Conservation (phyloP, 805 yeast genomes). For the Suhomyces sp. region DNA sequence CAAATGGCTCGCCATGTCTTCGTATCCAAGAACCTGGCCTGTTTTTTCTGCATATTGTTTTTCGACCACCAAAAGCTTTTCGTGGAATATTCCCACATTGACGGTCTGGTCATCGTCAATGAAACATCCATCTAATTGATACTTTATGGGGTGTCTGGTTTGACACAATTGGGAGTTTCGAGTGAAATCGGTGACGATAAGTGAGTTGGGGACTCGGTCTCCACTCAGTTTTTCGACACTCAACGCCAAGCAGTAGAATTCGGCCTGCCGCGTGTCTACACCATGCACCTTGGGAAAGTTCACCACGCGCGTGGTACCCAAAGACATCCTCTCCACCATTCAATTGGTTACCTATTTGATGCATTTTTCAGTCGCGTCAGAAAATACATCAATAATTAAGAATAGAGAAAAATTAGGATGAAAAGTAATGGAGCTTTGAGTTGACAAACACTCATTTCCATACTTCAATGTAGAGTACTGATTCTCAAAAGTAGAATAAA, state of each 20-base stretch:
- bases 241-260: neutral
- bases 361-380: neutral
- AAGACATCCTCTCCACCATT: neutral
- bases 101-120: conserved; percentile 1
- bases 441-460: too few species aligned
- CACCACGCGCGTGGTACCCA: neutral
- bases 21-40: neutral
- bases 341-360: neutral
- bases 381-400: too few species aligned
- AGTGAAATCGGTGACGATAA: neutral
- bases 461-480: too few species aligned
- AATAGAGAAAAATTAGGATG: too few species aligned
- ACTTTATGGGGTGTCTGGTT: neutral
- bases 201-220: neutral
- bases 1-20: neutral
- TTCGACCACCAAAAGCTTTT: neutral
- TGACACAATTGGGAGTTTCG: neutral
- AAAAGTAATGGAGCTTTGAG: too few species aligned
- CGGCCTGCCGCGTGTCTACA: neutral
- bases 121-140: neutral
- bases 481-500: too few species aligned
- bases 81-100: neutral
- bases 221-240: neutral
- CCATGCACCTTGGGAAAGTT: neutral
- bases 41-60: neutral